These are phyloP conservation scores for Microdochium bolleyi DNA, from an alignment of 2,329 filamentous ascomycete species.

Conservation along the genomic window DNA sequence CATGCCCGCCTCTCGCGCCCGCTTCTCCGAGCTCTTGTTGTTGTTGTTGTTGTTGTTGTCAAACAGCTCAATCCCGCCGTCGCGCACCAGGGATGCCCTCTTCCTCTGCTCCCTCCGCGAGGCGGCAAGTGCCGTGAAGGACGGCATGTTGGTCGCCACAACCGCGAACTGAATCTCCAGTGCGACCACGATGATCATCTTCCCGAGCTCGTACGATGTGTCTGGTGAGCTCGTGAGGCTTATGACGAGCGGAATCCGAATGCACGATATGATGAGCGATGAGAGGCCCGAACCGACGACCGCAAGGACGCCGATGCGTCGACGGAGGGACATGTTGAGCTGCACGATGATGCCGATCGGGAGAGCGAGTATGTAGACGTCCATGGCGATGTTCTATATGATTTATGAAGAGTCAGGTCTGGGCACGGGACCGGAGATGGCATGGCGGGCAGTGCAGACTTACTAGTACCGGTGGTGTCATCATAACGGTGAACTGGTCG, in stretches of 20 bases:
- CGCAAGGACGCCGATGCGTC: slow-evolving; percentile 2
- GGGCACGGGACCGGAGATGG: not conserved
- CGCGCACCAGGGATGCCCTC: not conserved
- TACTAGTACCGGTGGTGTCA: slow-evolving; percentile 1
- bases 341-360: slow-evolving; percentile 4
- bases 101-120: not conserved
- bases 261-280: slow-evolving; percentile 3
- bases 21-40: not conserved
- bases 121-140: not conserved
- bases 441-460: not conserved
- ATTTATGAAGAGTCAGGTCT: not conserved
- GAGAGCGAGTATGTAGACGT: slow-evolving; percentile 4
- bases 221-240: not conserved
- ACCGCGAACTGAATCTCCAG: slow-evolving; percentile 4
- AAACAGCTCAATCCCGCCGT: not conserved
- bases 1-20: not conserved
- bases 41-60: not conserved
- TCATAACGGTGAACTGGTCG: not conserved
- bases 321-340: slow-evolving; percentile 4
- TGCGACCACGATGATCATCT: slow-evolving; percentile 5
- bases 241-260: slow-evolving; percentile 2
- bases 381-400: slow-evolving; percentile 5
- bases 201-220: slow-evolving; percentile 1
- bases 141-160: slow-evolving; percentile 4
- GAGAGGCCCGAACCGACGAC: slow-evolving; percentile 4